Evolutionary conservation across 108 stramenopile genomes (phyloP), one percentile per base, ranked within the genome.

Genomic region (Aurantiochytrium sp.): DNA sequence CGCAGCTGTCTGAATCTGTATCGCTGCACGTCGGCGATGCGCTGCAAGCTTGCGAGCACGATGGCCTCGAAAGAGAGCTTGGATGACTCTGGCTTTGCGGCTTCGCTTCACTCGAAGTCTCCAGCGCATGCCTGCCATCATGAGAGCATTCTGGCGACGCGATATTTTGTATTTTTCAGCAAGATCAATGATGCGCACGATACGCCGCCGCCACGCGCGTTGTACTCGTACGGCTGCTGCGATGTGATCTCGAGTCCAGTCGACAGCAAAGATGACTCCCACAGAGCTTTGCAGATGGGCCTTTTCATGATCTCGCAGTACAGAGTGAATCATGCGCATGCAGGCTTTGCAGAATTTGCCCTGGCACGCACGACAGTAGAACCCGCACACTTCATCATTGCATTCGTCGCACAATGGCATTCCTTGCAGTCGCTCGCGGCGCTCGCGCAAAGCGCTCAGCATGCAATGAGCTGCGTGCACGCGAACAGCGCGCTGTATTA

Each of bases 351-450:
- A 83, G 49, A 83, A 83, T 35, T 83, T 83, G 45, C 76, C 76
- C 28, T 83, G 23, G 51, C 76, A 83, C 28, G 76, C 76, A 6
- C 51, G 49, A 35, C 76, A 83, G 76, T 53, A 53, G 18, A 83
- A 43, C 16, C 25, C 49, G 51, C 76, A 83, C 12, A 83, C 76
- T 45, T 83, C 76, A 45, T 83, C 76, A 23, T 35, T 47, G 51
- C 76, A 83, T 83, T 83, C 76, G 51, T 83, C 76, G 76, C 76
- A 83, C 28, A 83, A 23, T 16, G 76, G 76, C 76, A 83, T 47
- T 43, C 76, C 76, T 21, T 12, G 23, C 0, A 83, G 76, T 14
- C 76, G 76, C 12, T 83, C 51, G 49, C 76, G 76, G 12, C 76
- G 76, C 25, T 6, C 51, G 19, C 76, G 76, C 12, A 83, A 23